Evolutionary conservation across 805 yeast genomes (phyloP).

Genomic region (Lachancea waltii): DNA sequence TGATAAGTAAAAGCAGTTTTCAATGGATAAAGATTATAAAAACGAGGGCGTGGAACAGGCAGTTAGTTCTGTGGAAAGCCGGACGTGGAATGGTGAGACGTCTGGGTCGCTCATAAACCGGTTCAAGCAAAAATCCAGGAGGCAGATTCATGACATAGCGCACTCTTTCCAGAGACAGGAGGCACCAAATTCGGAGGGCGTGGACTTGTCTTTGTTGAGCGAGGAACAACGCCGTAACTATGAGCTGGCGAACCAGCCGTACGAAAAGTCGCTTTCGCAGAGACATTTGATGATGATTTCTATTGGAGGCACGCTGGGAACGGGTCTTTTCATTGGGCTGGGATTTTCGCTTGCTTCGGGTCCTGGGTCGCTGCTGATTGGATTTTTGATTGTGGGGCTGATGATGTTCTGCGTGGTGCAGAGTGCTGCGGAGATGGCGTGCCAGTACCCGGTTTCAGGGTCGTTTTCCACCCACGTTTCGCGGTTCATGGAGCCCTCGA

Average conservation of each 20-base stretch:
- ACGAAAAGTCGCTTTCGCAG: slow-evolving; percentile 16
- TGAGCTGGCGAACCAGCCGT: slow-evolving; percentile 17
- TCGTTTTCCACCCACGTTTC: slow-evolving; percentile 51
- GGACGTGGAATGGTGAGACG: not conserved
- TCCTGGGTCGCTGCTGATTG: slow-evolving; percentile 26
- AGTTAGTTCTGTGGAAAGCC: not conserved
- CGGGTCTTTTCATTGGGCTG: slow-evolving; percentile 29
- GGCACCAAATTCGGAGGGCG: slow-evolving; percentile 1
- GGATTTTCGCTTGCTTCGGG: slow-evolving; percentile 24
- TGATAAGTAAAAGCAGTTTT: no score
- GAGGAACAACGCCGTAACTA: slow-evolving; percentile 7
- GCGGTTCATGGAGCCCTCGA: slow-evolving; percentile 51
- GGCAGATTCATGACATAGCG: not conserved
- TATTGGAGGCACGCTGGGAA: slow-evolving; percentile 30
- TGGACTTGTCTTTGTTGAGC: slow-evolving; percentile 2
- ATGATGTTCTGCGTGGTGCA: slow-evolving; percentile 28
- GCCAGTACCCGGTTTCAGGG: slow-evolving; percentile 47
- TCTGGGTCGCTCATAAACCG: slow-evolving; percentile 3
- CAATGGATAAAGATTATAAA: no score
- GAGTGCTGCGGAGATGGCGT: slow-evolving; percentile 40
- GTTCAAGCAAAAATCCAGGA: slow-evolving; percentile 12
- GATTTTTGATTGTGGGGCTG: slow-evolving; percentile 24
- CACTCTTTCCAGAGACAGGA: slow-evolving; percentile 5
- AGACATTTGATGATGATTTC: slow-evolving; percentile 30
- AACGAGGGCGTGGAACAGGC: no score